A percentile compares a stretch with the other conserved stretches of the same genome.
phyloP scores from a whole-genome alignment of 2,329 filamentous ascomycete genomes.

The Monascus ruber region DNA sequence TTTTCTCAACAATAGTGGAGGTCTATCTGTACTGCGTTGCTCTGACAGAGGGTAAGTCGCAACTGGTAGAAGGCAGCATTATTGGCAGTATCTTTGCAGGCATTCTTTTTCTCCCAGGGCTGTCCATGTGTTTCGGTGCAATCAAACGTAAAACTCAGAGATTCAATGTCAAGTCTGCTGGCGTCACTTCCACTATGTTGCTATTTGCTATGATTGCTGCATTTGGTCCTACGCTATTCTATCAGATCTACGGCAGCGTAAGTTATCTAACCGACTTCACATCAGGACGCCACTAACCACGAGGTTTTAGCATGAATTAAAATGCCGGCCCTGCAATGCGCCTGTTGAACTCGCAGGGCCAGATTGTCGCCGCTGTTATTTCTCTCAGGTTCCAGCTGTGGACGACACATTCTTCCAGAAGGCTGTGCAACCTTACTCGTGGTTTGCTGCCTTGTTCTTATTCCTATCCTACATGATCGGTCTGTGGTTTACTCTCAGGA shows the following conservation, averaged over 20 bases:
- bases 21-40: slow-evolving; percentile 97
- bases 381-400: slow-evolving; percentile 73
- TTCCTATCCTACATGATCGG: slow-evolving; percentile 92
- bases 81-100: slow-evolving; percentile 97
- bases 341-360: slow-evolving; percentile 34
- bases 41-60: slow-evolving; percentile 79
- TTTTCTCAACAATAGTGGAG: slow-evolving; percentile 95
- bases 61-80: slow-evolving; percentile 90
- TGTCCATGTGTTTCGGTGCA: slow-evolving; percentile 98
- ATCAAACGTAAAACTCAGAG: slow-evolving; percentile 96
- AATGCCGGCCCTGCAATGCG: slow-evolving; percentile 57
- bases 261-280: slow-evolving; percentile 18
- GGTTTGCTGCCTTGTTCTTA: slow-evolving; percentile 70
- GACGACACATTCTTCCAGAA: slow-evolving; percentile 81
- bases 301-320: slow-evolving; percentile 66
- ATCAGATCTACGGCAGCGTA: slow-evolving; percentile 92
- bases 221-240: slow-evolving; percentile 92
- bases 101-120: slow-evolving; percentile 81
- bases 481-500: slow-evolving; percentile 87
- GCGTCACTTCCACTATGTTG: slow-evolving; percentile 95
- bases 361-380: slow-evolving; percentile 89
- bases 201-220: slow-evolving; percentile 91
- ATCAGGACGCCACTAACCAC: slow-evolving; percentile 9
- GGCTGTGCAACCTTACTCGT: slow-evolving; percentile 87
- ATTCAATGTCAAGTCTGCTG: slow-evolving; percentile 92